Evolutionary conservation across 1,284 basidiomycete genomes (phyloP).

Genomic region (Marasmius fiardii): DNA sequence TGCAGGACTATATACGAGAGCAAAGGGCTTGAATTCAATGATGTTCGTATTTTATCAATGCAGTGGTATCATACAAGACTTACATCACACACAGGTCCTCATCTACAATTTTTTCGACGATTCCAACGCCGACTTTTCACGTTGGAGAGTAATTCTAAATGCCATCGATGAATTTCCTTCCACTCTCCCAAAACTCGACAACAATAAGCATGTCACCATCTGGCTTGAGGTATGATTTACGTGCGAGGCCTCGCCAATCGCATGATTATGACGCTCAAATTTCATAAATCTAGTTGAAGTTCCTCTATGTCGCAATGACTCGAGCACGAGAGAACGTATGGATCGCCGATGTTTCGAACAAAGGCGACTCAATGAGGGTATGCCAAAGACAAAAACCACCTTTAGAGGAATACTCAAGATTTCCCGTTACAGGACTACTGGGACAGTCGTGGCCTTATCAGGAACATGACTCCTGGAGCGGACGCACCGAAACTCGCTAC

Average conservation of each 20-base stretch:
- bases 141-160: constrained; percentile 63
- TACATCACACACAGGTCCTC: constrained; percentile 47
- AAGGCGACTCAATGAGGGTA: constrained; percentile 57
- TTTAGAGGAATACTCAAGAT: not conserved
- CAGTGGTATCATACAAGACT: not conserved
- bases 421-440: constrained; percentile 41
- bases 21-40: constrained; percentile 75
- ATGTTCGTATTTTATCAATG: constrained; percentile 35
- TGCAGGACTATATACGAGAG: constrained; percentile 67
- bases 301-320: constrained; percentile 69
- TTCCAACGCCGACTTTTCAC: constrained; percentile 43
- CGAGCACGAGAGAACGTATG: constrained; percentile 64
- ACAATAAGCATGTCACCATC: constrained; percentile 50
- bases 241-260: constrained; percentile 1
- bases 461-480: constrained; percentile 38
- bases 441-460: constrained; percentile 38
- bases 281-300: constrained; percentile 46
- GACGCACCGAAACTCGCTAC: constrained; percentile 46
- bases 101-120: constrained; percentile 72
- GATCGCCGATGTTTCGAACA: constrained; percentile 61
- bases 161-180: constrained; percentile 25
- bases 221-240: constrained; percentile 50
- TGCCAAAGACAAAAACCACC: constrained; percentile 11
- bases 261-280: not conserved
- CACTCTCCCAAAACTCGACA: constrained; percentile 48